Percentiles rank a stretch among this genome's conserved stretches.
Conservation (phyloP, 75 land plant genomes). For the Azolla pinnata region DNA sequence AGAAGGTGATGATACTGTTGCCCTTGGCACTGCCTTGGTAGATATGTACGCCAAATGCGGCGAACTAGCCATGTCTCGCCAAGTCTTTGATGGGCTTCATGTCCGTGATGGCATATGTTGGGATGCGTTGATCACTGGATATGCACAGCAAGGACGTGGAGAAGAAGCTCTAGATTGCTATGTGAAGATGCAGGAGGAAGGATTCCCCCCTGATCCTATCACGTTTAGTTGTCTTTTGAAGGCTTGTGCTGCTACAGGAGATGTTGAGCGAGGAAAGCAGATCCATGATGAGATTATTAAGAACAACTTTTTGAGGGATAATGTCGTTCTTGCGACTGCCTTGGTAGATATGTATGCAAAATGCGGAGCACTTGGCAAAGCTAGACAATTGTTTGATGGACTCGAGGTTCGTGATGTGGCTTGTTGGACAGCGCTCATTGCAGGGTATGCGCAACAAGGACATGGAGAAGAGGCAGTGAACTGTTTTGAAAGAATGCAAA, state of each 20-base stretch:
- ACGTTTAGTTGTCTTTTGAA: background rate
- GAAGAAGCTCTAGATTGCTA: background rate
- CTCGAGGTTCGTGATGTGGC: background rate
- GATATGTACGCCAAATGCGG: background rate
- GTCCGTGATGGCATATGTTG: background rate
- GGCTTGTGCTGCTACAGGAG: background rate
- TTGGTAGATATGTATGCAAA: too few relatives aligned
- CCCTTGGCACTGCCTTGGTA: background rate
- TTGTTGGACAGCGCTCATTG: constrained; percentile 5
- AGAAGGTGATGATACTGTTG: background rate
- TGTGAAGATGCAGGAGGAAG: background rate
- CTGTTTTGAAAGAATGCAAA: constrained; percentile 4
- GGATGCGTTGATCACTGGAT: background rate
- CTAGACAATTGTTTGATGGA: background rate
- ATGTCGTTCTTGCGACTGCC: background rate
- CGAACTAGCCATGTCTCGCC: background rate
- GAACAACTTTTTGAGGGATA: background rate
- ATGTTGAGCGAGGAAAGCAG: background rate
- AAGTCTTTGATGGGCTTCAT: background rate
- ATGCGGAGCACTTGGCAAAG: too few relatives aligned
- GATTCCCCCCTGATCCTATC: background rate
- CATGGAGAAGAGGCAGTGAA: background rate
- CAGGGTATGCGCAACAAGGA: constrained; percentile 7
- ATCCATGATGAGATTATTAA: background rate
- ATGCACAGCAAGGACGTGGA: background rate